A percentile compares a stretch with the other conserved stretches of the same genome.
Evolutionary conservation across 768 basidiomycete species (phyloP).

Genomic region (Baorangia bicolor): DNA sequence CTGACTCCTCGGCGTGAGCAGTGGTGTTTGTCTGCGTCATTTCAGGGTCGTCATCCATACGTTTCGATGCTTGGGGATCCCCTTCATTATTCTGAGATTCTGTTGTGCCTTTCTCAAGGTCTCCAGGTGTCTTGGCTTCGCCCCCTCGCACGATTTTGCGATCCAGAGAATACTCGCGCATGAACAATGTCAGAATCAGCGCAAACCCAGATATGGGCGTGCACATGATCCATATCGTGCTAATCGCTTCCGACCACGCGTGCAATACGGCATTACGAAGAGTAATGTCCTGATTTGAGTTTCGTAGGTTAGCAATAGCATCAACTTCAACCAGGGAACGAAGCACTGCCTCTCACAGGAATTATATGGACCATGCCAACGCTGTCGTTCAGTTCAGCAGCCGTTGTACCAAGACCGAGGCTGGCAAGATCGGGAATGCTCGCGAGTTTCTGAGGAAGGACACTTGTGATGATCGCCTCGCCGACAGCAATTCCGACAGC

Average conservation of each 20-base stretch:
- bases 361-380: constrained; percentile 42
- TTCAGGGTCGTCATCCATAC: not conserved
- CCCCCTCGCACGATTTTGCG: constrained; percentile 45
- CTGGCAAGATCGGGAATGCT: constrained; percentile 32
- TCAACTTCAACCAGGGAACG: not conserved
- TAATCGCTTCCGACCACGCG: constrained; percentile 65
- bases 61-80: too few relatives aligned
- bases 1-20: not conserved
- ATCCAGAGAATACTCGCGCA: constrained; percentile 60
- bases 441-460: constrained; percentile 37
- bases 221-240: constrained; percentile 62
- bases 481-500: constrained; percentile 74
- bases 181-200: constrained; percentile 51
- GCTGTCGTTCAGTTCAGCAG: constrained; percentile 44
- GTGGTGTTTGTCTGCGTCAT: not conserved
- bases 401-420: constrained; percentile 37
- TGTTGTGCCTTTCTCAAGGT: constrained; percentile 28
- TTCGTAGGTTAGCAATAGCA: not conserved
- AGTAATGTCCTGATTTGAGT: constrained; percentile 42
- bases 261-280: constrained; percentile 52
- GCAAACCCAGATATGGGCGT: constrained; percentile 55
- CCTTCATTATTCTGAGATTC: not conserved
- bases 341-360: constrained; percentile 7
- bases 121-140: constrained; percentile 26
- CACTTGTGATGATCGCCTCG: constrained; percentile 65